Evolutionary conservation across 139 green algal species (phyloP).

Genomic region (Chlamydomonas asymmetrica): DNA sequence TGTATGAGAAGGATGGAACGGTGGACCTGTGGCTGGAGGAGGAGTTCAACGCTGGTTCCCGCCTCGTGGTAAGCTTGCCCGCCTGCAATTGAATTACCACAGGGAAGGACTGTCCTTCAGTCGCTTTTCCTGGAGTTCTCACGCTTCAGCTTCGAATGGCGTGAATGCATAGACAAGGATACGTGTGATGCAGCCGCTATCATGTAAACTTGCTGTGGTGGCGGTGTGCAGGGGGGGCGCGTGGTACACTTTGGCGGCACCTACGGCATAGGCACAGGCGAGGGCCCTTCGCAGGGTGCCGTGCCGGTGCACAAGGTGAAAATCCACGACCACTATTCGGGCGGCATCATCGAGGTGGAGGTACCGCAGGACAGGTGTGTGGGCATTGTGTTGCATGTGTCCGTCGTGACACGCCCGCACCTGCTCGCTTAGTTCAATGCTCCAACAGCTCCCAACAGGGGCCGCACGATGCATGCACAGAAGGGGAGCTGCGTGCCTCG

Average conservation of each 20-base stretch:
- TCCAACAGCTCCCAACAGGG: too few species aligned
- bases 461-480: too few species aligned
- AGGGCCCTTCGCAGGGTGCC: conserved; percentile 60
- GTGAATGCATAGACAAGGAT: too few species aligned
- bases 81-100: too few species aligned
- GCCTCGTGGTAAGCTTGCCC: conserved; percentile 77
- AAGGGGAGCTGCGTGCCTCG: too few species aligned
- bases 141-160: too few species aligned
- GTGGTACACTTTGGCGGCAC: conserved; percentile 67
- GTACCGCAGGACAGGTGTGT: conserved; percentile 84
- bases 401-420: too few species aligned
- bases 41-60: conserved; percentile 91
- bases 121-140: too few species aligned
- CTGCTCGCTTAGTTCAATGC: too few species aligned
- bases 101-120: too few species aligned
- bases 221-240: conserved; percentile 66
- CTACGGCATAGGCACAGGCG: conserved; percentile 73
- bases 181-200: too few species aligned
- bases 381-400: too few species aligned
- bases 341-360: conserved; percentile 80
- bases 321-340: conserved; percentile 77
- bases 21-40: conserved; percentile 93
- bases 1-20: conserved; percentile 79
- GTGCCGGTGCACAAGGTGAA: conserved; percentile 70
- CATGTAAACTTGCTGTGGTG: background rate